Evolutionary conservation across 305 asterid genomes (phyloP).

Genomic region (Fraxinus baroniana): DNA sequence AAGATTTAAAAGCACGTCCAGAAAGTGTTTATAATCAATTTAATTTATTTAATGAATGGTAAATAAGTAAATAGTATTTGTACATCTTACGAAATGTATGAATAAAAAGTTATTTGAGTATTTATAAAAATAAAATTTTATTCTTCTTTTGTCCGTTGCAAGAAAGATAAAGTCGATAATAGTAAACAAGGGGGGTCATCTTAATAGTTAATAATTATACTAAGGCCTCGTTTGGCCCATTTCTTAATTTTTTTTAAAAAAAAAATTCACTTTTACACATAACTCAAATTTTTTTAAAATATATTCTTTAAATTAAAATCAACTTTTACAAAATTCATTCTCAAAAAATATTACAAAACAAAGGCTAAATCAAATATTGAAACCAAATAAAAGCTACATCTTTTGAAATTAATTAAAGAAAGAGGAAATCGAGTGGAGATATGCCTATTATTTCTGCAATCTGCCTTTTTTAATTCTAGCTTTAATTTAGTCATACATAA

Average conservation of each 20-base stretch:
- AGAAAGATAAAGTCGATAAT: neutral
- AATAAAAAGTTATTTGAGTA: too few species aligned
- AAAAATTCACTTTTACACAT: too few species aligned
- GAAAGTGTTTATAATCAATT: too few species aligned
- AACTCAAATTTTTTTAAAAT: too few species aligned
- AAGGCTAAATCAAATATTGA: neutral
- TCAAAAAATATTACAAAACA: too few species aligned
- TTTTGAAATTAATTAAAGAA: slow-evolving; percentile 24
- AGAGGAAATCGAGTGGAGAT: slow-evolving; percentile 30
- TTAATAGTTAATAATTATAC: neutral
- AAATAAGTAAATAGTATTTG: too few species aligned
- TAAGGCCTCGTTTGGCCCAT: neutral
- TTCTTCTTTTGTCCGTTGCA: neutral
- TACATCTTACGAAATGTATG: too few species aligned
- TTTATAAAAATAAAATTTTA: too few species aligned
- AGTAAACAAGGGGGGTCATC: neutral
- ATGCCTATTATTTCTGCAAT: slow-evolving; percentile 13
- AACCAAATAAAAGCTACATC: slow-evolving; percentile 9
- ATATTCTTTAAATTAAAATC: too few species aligned
- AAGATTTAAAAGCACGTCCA: neutral
- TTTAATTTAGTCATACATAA: neutral
- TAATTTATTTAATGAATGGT: neutral
- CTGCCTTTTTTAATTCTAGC: neutral
- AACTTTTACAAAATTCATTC: neutral
- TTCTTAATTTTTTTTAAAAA: too few species aligned